Evolutionary conservation across 75 land plant genomes (phyloP), one percentile per base, ranked within the genome.

Genomic region (Sequoiadendron giganteum): DNA sequence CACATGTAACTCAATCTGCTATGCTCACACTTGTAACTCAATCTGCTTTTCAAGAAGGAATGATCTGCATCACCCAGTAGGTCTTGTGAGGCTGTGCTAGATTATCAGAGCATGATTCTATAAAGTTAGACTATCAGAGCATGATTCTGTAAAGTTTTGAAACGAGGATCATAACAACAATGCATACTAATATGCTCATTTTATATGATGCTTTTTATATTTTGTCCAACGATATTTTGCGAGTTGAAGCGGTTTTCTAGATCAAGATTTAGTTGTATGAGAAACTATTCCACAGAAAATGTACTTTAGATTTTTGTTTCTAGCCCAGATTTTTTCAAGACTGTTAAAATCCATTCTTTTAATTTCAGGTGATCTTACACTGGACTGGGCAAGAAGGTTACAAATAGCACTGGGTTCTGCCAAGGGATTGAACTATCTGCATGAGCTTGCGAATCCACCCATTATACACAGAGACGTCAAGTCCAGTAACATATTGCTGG

Each of bases 401-500:
- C 87, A 90, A 18, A 90, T 97, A 47, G 98, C 98, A 52, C 86
- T 97, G 47, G 98, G 96, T 19, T 79, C 96, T 18, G 97, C 98
- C 15, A 91, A 89, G 87, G 98, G 98, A 13, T 73, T 97, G 25
- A 83, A 93, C 42, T 97, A 97, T 87, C 86, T 95, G 34, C 98
- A 95, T 82, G 97, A 95, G 70, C 91, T 95, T 86, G 96, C 95
- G 11, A 88, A 93, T 88, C 97, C 97, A 86, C 96, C 97, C 2
- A 95, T 96, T 16, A 93, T 96, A 45, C 98, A 96, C 87, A 92
- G 97, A 84, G 98, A 96, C 73, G 83, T 97, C 80, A 97, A 97
- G 84, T 91, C 98, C 14, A 90, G 86, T 86, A 97, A 97, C 86
- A 95, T 97, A 54, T 89, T 97, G 42, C 87, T 97, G 72, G 97